Evolutionary conservation across 192 early-diverging fungal species (phyloP).

Genomic region (Coemansia sp.): DNA sequence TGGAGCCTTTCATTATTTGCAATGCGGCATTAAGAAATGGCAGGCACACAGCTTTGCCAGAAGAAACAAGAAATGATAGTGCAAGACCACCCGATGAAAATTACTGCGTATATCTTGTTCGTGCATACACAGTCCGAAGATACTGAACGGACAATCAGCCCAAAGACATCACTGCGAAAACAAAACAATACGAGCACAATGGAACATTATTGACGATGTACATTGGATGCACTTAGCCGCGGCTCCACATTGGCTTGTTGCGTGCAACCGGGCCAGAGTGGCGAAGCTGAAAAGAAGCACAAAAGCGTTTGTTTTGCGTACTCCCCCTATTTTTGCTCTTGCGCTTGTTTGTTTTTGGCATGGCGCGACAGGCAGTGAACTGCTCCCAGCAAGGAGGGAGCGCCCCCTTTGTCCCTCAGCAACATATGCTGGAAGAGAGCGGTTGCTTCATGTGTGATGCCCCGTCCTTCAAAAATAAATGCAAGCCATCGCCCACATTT

Average conservation of each 20-base stretch:
- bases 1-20: too few relatives aligned
- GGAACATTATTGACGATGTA: not conserved
- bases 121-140: not conserved
- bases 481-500: not conserved
- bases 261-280: conserved; percentile 4
- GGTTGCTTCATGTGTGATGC: not conserved
- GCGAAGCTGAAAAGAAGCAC: not conserved
- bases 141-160: not conserved
- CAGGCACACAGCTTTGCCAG: not conserved
- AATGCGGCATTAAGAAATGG: too few relatives aligned
- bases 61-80: not conserved
- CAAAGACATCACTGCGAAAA: not conserved
- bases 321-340: not conserved
- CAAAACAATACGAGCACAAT: conserved; percentile 1
- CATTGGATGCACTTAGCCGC: not conserved
- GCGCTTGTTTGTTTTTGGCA: conserved; percentile 6
- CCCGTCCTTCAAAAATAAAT: conserved; percentile 1
- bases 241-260: conserved; percentile 6
- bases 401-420: conserved; percentile 2
- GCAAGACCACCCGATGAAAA: not conserved
- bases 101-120: not conserved
- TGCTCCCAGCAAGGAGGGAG: not conserved
- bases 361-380: not conserved
- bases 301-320: not conserved
- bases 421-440: not conserved